Evolutionary conservation across 306 rosid genomes (phyloP).

Genomic region (Glycine tomentella): DNA sequence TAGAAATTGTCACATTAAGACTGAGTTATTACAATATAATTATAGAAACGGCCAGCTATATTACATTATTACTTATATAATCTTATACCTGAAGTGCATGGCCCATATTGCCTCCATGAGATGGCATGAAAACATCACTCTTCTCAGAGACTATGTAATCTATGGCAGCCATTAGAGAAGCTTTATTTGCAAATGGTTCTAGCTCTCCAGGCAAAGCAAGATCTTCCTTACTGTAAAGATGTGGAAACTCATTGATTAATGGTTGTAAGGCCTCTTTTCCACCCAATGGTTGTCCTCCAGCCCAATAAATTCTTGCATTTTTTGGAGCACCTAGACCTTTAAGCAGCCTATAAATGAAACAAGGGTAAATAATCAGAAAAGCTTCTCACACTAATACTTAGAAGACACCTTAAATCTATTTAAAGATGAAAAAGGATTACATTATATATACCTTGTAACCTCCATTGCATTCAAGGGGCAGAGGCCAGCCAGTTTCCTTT

Average conservation of each 20-base stretch:
- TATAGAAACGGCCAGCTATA: background rate
- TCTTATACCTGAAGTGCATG: conserved; percentile 90
- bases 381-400: conserved; percentile 3
- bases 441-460: conserved; percentile 72
- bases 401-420: conserved; percentile 3
- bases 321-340: conserved; percentile 87
- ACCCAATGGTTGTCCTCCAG: conserved; percentile 90
- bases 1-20: conserved; percentile 36
- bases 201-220: conserved; percentile 83
- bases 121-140: conserved; percentile 97
- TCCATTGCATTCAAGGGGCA: conserved; percentile 93
- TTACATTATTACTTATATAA: background rate
- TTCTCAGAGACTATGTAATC: conserved; percentile 86
- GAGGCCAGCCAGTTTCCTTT: conserved; percentile 88
- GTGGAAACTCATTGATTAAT: conserved; percentile 63
- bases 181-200: conserved; percentile 76
- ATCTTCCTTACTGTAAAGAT: conserved; percentile 87
- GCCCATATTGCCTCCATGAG: conserved; percentile 99
- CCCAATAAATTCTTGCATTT: conserved; percentile 85
- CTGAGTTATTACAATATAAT: background rate
- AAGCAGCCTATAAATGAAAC: conserved; percentile 68
- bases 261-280: conserved; percentile 87
- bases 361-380: background rate
- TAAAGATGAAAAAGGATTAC: conserved; percentile 6
- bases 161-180: conserved; percentile 95